Percentiles rank a stretch among this genome's conserved stretches.
Conservation (phyloP, 192 early-diverging fungal species). For the Chytriomyces confervae region DNA sequence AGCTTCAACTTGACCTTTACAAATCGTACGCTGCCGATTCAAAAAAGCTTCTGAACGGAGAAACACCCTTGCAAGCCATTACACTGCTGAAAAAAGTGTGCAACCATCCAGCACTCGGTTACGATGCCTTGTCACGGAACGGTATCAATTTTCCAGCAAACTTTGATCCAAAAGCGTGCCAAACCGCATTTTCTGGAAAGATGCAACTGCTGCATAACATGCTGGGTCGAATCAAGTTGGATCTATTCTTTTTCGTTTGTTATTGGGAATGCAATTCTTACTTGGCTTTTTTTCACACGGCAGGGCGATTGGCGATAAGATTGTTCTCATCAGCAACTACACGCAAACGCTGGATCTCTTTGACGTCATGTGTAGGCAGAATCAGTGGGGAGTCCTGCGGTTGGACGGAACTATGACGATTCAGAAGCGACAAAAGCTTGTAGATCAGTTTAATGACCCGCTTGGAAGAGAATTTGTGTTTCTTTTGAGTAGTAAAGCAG, state of each 20-base stretch:
- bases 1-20: conserved; percentile 82
- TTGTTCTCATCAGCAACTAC: conserved; percentile 98
- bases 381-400: conserved; percentile 76
- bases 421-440: conserved; percentile 91
- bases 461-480: conserved; percentile 88
- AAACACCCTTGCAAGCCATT: conserved; percentile 87
- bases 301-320: conserved; percentile 82
- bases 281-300: conserved; percentile 69
- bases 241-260: background rate
- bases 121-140: conserved; percentile 19
- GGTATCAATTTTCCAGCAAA: conserved; percentile 27
- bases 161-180: conserved; percentile 45
- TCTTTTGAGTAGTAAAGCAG: conserved; percentile 94
- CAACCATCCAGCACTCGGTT: conserved; percentile 93
- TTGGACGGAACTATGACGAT: conserved; percentile 94
- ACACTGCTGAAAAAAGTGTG: conserved; percentile 93
- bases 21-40: conserved; percentile 78
- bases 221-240: conserved; percentile 54
- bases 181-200: conserved; percentile 86
- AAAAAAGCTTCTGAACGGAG: conserved; percentile 68
- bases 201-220: conserved; percentile 66
- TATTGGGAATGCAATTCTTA: background rate
- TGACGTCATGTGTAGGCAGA: conserved; percentile 81
- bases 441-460: conserved; percentile 96
- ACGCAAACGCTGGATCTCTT: conserved; percentile 97